phyloP scores from a whole-genome alignment of 2,329 filamentous ascomycete species.

The Sarocladiaceae sp. region DNA sequence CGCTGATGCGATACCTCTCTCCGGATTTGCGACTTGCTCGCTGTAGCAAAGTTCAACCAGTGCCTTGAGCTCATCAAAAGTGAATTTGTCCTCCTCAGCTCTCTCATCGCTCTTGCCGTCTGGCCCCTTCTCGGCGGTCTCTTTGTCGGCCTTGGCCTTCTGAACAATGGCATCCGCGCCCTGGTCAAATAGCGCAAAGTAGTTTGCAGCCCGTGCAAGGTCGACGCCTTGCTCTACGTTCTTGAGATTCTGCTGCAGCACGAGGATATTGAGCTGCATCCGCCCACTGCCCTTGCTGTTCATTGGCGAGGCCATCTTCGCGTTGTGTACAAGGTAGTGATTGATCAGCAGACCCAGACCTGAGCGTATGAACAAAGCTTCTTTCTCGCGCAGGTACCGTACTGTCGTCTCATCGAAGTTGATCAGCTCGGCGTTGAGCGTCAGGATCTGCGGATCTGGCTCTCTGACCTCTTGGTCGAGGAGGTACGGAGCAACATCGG shows the following conservation, averaged over 20 bases:
- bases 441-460: constrained; percentile 73
- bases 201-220: constrained; percentile 57
- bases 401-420: constrained; percentile 78
- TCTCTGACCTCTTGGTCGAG: constrained; percentile 68
- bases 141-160: constrained; percentile 46
- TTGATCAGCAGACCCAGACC: constrained; percentile 77
- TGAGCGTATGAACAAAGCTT: constrained; percentile 68
- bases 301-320: constrained; percentile 68
- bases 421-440: constrained; percentile 78
- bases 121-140: constrained; percentile 20
- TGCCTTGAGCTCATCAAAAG: constrained; percentile 60
- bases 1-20: constrained; percentile 60
- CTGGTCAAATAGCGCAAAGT: constrained; percentile 61
- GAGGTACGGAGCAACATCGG: constrained; percentile 53
- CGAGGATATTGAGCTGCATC: constrained; percentile 89
- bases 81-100: constrained; percentile 42
- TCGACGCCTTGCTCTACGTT: constrained; percentile 72
- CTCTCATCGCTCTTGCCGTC: constrained; percentile 23
- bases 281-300: constrained; percentile 77
- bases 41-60: constrained; percentile 63
- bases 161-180: constrained; percentile 60
- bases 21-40: constrained; percentile 58
- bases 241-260: constrained; percentile 94
- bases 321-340: constrained; percentile 67
- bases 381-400: constrained; percentile 62